Conservation (phyloP, 371 early-diverging fungal species). For the Apophysomyces ossiformis region DNA sequence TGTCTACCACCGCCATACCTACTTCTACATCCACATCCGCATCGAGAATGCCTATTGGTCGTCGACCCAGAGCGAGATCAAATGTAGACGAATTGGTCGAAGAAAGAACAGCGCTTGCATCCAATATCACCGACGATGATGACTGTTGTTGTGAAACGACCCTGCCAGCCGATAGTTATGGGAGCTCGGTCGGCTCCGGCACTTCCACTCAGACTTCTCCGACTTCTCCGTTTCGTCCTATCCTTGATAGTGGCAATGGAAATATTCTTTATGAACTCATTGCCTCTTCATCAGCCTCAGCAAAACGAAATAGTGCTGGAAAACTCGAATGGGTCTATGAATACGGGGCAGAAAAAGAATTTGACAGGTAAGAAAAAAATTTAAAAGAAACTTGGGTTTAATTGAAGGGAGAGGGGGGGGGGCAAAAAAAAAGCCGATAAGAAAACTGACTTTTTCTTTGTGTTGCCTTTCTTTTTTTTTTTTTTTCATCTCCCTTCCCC, state of each 20-base stretch:
- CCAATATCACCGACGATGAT: slow-evolving; percentile 4
- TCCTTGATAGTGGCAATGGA: background rate
- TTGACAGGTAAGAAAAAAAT: slow-evolving; percentile 29
- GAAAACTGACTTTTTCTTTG: too few relatives aligned
- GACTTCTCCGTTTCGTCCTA: background rate
- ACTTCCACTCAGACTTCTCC: slow-evolving; percentile 8
- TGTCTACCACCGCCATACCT: background rate
- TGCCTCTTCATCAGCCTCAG: background rate
- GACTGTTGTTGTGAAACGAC: background rate
- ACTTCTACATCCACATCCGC: background rate
- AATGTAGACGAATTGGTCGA: background rate
- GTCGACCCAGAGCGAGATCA: background rate
- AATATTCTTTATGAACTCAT: background rate
- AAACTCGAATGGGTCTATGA: slow-evolving; percentile 19
- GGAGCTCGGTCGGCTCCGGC: slow-evolving; percentile 20
- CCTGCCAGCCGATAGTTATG: background rate
- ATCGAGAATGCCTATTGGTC: slow-evolving; percentile 1
- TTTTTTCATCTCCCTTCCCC: too few relatives aligned
- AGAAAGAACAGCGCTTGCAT: background rate
- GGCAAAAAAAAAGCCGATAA: too few relatives aligned
- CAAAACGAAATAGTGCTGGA: background rate
- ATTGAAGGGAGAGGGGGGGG: background rate
- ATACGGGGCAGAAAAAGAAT: slow-evolving; percentile 36
- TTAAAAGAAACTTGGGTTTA: background rate
- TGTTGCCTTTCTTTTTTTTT: too few relatives aligned